Evolutionary conservation across 1,284 basidiomycete genomes (phyloP), one percentile per base, ranked within the genome.

Genomic region (Quambalaria eucalypti): DNA sequence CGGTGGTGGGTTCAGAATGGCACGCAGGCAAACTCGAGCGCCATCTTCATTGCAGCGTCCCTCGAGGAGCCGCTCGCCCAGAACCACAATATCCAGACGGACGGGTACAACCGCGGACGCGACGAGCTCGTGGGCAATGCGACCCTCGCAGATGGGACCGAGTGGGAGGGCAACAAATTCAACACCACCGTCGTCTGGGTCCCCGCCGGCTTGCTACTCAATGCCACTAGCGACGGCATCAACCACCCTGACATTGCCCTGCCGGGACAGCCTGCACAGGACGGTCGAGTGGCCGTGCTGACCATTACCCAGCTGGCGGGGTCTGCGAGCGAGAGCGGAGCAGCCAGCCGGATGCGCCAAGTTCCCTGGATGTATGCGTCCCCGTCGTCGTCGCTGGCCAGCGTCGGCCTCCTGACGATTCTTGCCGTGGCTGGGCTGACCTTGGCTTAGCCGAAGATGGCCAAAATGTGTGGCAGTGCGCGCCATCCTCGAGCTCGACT

Each of bases 1-100:
- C 83, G 92, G 26, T 92, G 91, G 76, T 97, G 88, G 87, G 76
- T 81, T 1, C 90, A 95, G 76, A 80, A 87, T 57, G 87, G 85
- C 0, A 76, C 79, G 2, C 59, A 77, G 8, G 82, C 79, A 1
- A 79, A 87, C 62, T 86, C 81, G 80, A 82, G 85, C 28, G 90
- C 90, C 6, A 81, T 87, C 55, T 96, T 96, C 74, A 79, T 95
- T 78, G 90, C 88, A 47, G 70, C 61, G 2, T 69, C 66, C 2
- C 54, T 59, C 50, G 71, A 76, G 39, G 57, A 66, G 28, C 52
- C 60, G 7, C 63, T 55, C 9, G 59, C 56, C 3, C 16, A 65
- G 19, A 55, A 57, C 1, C 74, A 73, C 55, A 65, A 51, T 47
- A 60, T 70, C 14, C 47, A 58, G 30, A 33, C 48, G 39, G 50